Evolutionary conservation across 2,329 filamentous ascomycete genomes (phyloP).

Genomic region (Xylaria hypoxylon): DNA sequence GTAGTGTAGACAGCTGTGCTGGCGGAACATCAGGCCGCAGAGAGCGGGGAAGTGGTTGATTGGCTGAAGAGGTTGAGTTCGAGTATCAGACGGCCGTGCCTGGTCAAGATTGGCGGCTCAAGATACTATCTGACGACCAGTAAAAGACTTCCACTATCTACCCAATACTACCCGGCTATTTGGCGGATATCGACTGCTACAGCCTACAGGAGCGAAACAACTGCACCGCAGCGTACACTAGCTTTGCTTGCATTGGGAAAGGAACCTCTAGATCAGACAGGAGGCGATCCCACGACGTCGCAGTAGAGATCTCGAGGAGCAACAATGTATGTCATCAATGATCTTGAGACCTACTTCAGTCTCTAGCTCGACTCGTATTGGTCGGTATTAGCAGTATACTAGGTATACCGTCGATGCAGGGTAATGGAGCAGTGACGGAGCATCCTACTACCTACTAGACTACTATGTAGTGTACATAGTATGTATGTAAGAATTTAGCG

Average conservation of each 20-base stretch:
- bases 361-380: constrained; percentile 17
- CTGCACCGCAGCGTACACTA: background rate
- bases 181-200: constrained; percentile 16
- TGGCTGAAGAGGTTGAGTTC: constrained; percentile 13
- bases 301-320: constrained; percentile 14
- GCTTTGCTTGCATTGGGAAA: constrained; percentile 12
- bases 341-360: background rate
- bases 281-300: constrained; percentile 23
- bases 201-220: constrained; percentile 14
- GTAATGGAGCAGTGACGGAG: constrained; percentile 22
- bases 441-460: too few relatives aligned
- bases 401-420: constrained; percentile 16
- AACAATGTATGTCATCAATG: background rate
- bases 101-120: constrained; percentile 12
- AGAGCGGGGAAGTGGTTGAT: constrained; percentile 17
- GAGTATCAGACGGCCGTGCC: constrained; percentile 17
- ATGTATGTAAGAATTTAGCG: background rate
- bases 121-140: constrained; percentile 11
- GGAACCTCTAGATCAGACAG: constrained; percentile 23
- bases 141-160: constrained; percentile 2
- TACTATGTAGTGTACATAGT: too few relatives aligned
- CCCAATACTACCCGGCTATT: constrained; percentile 14
- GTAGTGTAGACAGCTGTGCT: background rate
- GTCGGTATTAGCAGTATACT: too few relatives aligned
- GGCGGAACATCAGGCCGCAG: background rate